Base-by-base conservation (phyloP, 1,139 yeast species). In the Pneumocystis jirovecii region DNA sequence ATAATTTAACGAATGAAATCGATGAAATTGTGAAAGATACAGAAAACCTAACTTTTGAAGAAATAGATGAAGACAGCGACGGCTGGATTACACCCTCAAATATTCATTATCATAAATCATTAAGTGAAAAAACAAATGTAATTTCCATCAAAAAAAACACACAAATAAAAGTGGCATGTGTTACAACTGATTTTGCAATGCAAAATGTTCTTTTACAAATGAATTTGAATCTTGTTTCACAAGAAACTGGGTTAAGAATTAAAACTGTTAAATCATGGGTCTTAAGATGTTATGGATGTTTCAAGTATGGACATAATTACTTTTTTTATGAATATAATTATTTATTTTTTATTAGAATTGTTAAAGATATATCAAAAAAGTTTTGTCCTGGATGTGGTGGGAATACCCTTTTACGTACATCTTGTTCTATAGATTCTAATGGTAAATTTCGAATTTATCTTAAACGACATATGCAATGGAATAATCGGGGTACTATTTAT, bases 381-480 rank as follows among this genome's bases (percentile, higher is more conserved):
- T 93, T 93, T 78, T 93, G 99, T 75, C 89, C 96, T n/a, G 82
- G 85, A 66, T 95, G 99, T 80, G 98, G 98, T 63, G 96, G 96
- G 67, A 84, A 86, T 68, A 91, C 98, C 0, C 78, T 95, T 68
- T 75, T 91, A 72, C 81, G 98, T 75, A 90, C 96, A 0, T 96
- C 91, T 0, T 85, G 96, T 15, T 84, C 93, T 34, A 88, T 88
- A 71, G 81, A 88, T 61, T 79, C 78, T 44, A 85, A 95, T 1
- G 98, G 98, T 62, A 84, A 83, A 70, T 78, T 93, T 61, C 86
- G 87, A 12, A 96, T 97, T n/a, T 96, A 90, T 74, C 80, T 95
- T 72, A 91, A 91, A 78, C 81, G 85, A 68, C 90, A 90, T 75
- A 90, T 93, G 79, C 93, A 89, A 76, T 95, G 98, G 98, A 86